These are phyloP conservation scores for Penicillium expansum DNA, from an alignment of 2,329 filamentous ascomycete genomes.

Conservation along the genomic window DNA sequence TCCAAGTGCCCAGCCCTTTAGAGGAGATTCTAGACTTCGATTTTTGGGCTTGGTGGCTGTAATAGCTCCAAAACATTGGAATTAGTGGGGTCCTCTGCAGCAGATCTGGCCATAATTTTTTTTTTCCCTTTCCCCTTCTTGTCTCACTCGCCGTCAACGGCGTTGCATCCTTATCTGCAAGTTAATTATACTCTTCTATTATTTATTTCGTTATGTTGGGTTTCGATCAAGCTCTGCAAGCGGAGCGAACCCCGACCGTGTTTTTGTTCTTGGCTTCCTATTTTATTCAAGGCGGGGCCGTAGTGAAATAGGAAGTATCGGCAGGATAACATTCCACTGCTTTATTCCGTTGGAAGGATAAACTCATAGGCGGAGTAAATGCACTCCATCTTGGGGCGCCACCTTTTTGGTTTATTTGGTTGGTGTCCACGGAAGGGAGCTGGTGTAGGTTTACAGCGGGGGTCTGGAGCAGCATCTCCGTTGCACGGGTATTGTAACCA, in stretches of 20 bases:
- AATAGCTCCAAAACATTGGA: constrained; percentile 2
- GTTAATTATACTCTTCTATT: neutral
- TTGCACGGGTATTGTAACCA: constrained; percentile 2
- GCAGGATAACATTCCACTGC: neutral
- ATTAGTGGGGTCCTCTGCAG: constrained; percentile 2
- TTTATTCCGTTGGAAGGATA: neutral
- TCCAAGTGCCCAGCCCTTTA: constrained; percentile 3
- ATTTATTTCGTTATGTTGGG: neutral
- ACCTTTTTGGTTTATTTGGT: neutral
- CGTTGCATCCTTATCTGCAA: neutral
- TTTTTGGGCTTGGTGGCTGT: constrained; percentile 6
- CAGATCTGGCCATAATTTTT: neutral
- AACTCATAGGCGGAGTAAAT: neutral
- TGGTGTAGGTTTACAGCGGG: constrained; percentile 6
- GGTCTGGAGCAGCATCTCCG: neutral
- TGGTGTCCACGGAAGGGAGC: neutral
- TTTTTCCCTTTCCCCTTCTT: neutral
- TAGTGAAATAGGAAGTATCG: neutral
- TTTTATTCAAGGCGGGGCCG: neutral
- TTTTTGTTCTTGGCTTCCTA: neutral
- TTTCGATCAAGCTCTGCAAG: neutral
- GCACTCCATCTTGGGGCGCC: neutral
- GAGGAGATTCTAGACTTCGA: constrained; percentile 8
- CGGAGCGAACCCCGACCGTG: neutral
- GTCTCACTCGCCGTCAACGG: neutral